Percentiles rank a stretch among this genome's conserved stretches.
These are phyloP conservation scores for Zygosaccharomyces sapae DNA, from an alignment of 1,139 yeast species.

Conservation along the genomic window DNA sequence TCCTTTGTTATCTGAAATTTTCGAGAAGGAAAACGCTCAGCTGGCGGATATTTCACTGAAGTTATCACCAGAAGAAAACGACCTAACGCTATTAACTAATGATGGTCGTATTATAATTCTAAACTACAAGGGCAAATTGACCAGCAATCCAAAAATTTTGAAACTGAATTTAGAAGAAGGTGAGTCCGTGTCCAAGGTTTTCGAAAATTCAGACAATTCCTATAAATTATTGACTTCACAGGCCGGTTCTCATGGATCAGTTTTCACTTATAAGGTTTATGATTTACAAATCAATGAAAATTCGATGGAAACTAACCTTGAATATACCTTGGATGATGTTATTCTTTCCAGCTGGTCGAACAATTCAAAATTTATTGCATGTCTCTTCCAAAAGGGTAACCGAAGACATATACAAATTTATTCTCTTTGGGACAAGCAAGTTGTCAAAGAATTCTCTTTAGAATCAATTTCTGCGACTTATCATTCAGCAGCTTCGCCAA, in stretches of 20 bases:
- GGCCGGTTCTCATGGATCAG: slow-evolving; percentile 15
- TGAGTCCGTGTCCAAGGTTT: slow-evolving; percentile 27
- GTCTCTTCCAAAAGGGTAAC: slow-evolving; percentile 41
- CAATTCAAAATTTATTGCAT: slow-evolving; percentile 42
- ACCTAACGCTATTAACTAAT: slow-evolving; percentile 29
- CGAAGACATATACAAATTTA: slow-evolving; percentile 22
- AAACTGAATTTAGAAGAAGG: slow-evolving; percentile 18
- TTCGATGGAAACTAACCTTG: slow-evolving; percentile 7
- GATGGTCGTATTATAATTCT: slow-evolving; percentile 27
- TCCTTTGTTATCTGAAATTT: slow-evolving; percentile 21
- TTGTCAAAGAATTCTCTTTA: slow-evolving; percentile 21
- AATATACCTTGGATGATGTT: slow-evolving; percentile 40
- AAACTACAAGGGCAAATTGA: slow-evolving; percentile 34
- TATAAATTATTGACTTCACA: slow-evolving; percentile 20
- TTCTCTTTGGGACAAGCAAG: slow-evolving; percentile 34
- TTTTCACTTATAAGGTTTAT: slow-evolving; percentile 24
- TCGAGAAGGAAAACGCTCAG: slow-evolving; percentile 20
- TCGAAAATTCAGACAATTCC: slow-evolving; percentile 11
- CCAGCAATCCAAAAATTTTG: slow-evolving; percentile 22
- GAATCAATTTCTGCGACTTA: slow-evolving; percentile 17
- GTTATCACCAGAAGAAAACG: slow-evolving; percentile 17
- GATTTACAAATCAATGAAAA: slow-evolving; percentile 11
- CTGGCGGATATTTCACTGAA: slow-evolving; percentile 26
- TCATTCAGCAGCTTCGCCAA: slow-evolving; percentile 21
- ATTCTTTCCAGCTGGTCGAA: slow-evolving; percentile 45